Evolutionary conservation across 2,329 filamentous ascomycete genomes (phyloP).

Genomic region (Bretziella fagacearum): DNA sequence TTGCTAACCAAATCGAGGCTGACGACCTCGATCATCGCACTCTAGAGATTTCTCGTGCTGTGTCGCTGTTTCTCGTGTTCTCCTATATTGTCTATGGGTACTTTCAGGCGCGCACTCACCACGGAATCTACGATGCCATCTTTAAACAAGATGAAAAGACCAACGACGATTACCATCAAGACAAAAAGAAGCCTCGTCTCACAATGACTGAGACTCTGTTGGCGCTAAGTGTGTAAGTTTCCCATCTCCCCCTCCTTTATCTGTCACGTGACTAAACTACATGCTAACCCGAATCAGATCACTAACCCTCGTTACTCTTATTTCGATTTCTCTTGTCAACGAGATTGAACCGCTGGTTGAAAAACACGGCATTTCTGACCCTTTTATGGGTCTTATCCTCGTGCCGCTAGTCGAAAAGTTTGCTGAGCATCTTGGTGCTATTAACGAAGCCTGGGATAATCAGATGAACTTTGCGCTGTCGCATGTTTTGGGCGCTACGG

Average conservation of each 20-base stretch:
- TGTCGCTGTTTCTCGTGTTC: slow-evolving; percentile 52
- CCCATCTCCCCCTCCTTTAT: neutral
- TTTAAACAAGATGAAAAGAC: slow-evolving; percentile 53
- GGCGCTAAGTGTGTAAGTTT: slow-evolving; percentile 29
- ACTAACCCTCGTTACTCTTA: slow-evolving; percentile 52
- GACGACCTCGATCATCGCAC: slow-evolving; percentile 33
- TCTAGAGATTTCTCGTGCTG: slow-evolving; percentile 51
- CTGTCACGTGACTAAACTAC: neutral
- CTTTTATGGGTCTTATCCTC: slow-evolving; percentile 54
- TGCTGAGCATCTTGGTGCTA: slow-evolving; percentile 66
- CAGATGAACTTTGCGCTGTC: slow-evolving; percentile 74
- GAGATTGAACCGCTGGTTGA: slow-evolving; percentile 47
- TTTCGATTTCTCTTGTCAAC: slow-evolving; percentile 56
- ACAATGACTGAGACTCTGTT: slow-evolving; percentile 58
- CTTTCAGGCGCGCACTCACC: slow-evolving; percentile 63
- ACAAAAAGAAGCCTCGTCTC: slow-evolving; percentile 40
- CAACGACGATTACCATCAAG: slow-evolving; percentile 46
- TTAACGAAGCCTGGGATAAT: slow-evolving; percentile 72
- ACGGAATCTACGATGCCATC: slow-evolving; percentile 58
- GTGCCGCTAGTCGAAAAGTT: slow-evolving; percentile 73
- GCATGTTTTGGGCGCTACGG: slow-evolving; percentile 70
- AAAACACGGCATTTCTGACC: slow-evolving; percentile 29
- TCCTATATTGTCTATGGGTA: slow-evolving; percentile 50
- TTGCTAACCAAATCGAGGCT: slow-evolving; percentile 20
- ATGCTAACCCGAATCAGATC: slow-evolving; percentile 26